These are phyloP conservation scores for Penicillium egyptiacum DNA, from an alignment of 495 filamentous ascomycete genomes.

Conservation along the genomic window DNA sequence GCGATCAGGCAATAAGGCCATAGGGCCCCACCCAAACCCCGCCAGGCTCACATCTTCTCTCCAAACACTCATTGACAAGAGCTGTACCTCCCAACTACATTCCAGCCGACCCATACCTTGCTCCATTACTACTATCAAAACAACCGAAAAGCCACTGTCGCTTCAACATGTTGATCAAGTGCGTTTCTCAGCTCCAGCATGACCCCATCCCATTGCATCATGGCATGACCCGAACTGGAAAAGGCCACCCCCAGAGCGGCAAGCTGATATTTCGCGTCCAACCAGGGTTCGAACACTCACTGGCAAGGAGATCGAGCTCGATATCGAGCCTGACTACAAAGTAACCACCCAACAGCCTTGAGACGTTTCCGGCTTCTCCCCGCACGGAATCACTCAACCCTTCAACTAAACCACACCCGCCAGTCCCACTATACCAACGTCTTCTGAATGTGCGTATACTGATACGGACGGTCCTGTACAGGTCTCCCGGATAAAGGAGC, in stretches of 20 bases:
- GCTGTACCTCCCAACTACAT: conserved; percentile 2
- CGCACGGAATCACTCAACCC: not conserved
- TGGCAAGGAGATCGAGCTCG: conserved; percentile 97
- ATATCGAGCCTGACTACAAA: conserved; percentile 92
- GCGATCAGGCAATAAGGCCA: conserved; percentile 33
- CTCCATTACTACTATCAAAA: conserved; percentile 1
- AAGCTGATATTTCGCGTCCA: conserved; percentile 15
- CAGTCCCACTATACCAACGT: not conserved
- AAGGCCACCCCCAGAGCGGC: conserved; percentile 5
- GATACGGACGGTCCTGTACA: conserved; percentile 28
- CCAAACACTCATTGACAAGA: conserved; percentile 18
- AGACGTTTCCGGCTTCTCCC: conserved; percentile 7
- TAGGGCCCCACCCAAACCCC: conserved; percentile 31
- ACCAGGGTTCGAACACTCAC: conserved; percentile 95
- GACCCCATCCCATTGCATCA: conserved; percentile 24
- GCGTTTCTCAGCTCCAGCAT: conserved; percentile 14
- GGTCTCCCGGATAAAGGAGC: conserved; percentile 96
- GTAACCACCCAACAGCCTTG: conserved; percentile 44
- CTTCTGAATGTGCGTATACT: not conserved
- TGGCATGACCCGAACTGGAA: conserved; percentile 9
- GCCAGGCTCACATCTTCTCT: conserved; percentile 26
- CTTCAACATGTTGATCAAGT: conserved; percentile 53
- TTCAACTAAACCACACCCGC: not conserved
- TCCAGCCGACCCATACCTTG: not conserved
- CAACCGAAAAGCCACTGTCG: not conserved